Conservation (phyloP, 1,139 yeast species). For the Kodamaea fungicola region DNA sequence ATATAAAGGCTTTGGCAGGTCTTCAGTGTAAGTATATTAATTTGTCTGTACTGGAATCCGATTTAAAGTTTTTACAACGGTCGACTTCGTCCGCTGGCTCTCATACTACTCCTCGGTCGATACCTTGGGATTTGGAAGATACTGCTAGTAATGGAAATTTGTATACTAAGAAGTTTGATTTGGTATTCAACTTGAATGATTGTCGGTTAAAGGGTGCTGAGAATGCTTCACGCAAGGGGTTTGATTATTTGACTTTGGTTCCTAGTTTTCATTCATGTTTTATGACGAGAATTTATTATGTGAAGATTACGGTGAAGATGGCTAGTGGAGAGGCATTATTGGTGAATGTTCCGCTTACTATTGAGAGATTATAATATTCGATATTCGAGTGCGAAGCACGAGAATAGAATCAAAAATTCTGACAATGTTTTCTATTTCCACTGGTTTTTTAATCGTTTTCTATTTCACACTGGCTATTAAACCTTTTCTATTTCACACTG, state of each 20-base stretch:
- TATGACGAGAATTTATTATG: conserved; percentile 49
- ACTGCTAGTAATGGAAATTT: conserved; percentile 12
- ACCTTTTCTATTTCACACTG: too few relatives aligned
- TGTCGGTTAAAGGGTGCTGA: conserved; percentile 26
- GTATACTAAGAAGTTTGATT: conserved; percentile 25
- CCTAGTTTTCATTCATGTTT: conserved; percentile 59
- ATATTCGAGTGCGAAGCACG: too few relatives aligned
- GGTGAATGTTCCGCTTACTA: conserved; percentile 36
- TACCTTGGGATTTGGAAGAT: conserved; percentile 24
- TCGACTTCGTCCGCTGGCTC: conserved; percentile 17
- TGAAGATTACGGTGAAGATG: conserved; percentile 30
- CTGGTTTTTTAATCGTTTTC: too few relatives aligned
- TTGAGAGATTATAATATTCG: conserved; percentile 21
- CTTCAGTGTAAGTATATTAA: conserved; percentile 33
- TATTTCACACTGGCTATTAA: too few relatives aligned
- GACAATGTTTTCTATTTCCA: too few relatives aligned
- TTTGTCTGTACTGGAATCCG: conserved; percentile 15
- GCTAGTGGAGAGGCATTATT: conserved; percentile 29
- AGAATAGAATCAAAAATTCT: too few relatives aligned
- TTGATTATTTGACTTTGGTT: conserved; percentile 37
- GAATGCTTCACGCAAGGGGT: conserved; percentile 20
- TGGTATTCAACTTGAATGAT: conserved; percentile 24
- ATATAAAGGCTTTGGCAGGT: conserved; percentile 35
- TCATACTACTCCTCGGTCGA: conserved; percentile 17
- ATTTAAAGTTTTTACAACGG: conserved; percentile 14